These are phyloP conservation scores for Suhomyces guaymorum DNA, from an alignment of 1,139 yeast species.

Conservation along the genomic window DNA sequence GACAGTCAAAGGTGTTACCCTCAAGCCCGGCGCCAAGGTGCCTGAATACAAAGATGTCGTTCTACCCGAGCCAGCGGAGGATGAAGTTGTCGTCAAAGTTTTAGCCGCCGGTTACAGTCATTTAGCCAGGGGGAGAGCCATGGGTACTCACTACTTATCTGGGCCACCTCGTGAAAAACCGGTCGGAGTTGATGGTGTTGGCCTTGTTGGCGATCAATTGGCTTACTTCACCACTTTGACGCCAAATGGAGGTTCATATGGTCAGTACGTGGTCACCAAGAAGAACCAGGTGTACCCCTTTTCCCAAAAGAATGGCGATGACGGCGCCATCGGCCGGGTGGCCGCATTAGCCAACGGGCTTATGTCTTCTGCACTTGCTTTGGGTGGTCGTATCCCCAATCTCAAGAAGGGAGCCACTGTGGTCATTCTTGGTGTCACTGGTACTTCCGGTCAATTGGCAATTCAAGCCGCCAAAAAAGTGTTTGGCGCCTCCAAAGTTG, in stretches of 20 bases:
- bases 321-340: slow-evolving; percentile 14
- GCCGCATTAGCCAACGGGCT: slow-evolving; percentile 18
- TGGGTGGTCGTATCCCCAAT: slow-evolving; percentile 13
- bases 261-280: slow-evolving; percentile 13
- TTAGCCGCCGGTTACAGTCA: slow-evolving; percentile 21
- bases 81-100: slow-evolving; percentile 19
- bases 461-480: slow-evolving; percentile 18
- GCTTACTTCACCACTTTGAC: slow-evolving; percentile 16
- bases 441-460: slow-evolving; percentile 21
- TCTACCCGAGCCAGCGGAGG: slow-evolving; percentile 11
- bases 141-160: slow-evolving; percentile 18
- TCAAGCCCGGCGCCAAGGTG: slow-evolving; percentile 4
- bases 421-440: slow-evolving; percentile 21
- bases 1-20: slow-evolving; percentile 4
- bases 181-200: slow-evolving; percentile 21
- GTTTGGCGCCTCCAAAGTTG: slow-evolving; percentile 18
- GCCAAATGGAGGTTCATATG: slow-evolving; percentile 15
- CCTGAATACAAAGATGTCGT: slow-evolving; percentile 10
- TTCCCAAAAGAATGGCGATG: slow-evolving; percentile 10
- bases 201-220: slow-evolving; percentile 14
- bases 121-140: slow-evolving; percentile 20
- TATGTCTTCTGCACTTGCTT: slow-evolving; percentile 15
- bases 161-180: slow-evolving; percentile 5
- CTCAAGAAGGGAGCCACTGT: slow-evolving; percentile 14
- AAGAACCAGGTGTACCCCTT: slow-evolving; percentile 12